These are phyloP conservation scores for Gonium pectorale DNA, from an alignment of 139 green algal genomes.

Conservation along the genomic window DNA sequence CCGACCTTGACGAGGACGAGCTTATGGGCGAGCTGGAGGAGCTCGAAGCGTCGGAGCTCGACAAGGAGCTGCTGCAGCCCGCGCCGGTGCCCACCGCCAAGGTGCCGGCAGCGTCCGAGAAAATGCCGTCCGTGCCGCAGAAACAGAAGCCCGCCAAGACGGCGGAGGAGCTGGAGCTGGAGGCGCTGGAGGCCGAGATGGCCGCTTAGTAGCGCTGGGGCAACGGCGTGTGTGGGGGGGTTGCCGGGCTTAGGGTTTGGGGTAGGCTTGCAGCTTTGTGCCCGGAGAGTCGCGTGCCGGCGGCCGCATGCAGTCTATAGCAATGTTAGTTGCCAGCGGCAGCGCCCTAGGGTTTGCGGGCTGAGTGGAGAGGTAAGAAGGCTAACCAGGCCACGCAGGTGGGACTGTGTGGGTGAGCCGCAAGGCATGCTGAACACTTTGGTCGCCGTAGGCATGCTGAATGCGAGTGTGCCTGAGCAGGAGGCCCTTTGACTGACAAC, in stretches of 20 bases:
- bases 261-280: not conserved
- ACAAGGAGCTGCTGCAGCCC: constrained; percentile 80
- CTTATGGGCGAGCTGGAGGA: constrained; percentile 70
- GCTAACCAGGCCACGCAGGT: too few species aligned
- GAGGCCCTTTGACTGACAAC: too few species aligned
- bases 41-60: constrained; percentile 74
- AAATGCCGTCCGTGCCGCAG: constrained; percentile 36
- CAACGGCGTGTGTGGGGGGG: constrained; percentile 16
- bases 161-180: constrained; percentile 91
- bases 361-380: too few species aligned
- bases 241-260: not conserved
- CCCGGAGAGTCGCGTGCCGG: too few species aligned
- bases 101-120: constrained; percentile 48
- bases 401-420: too few species aligned
- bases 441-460: too few species aligned
- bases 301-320: too few species aligned
- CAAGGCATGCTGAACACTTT: too few species aligned
- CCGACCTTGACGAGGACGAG: constrained; percentile 86
- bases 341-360: too few species aligned
- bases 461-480: too few species aligned
- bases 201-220: too few species aligned
- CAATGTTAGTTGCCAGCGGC: too few species aligned
- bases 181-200: constrained; percentile 91
- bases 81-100: constrained; percentile 64
- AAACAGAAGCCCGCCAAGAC: constrained; percentile 73